phyloP scores from a whole-genome alignment of 441 rosid genomes.

The Flueggea neowawraea region DNA sequence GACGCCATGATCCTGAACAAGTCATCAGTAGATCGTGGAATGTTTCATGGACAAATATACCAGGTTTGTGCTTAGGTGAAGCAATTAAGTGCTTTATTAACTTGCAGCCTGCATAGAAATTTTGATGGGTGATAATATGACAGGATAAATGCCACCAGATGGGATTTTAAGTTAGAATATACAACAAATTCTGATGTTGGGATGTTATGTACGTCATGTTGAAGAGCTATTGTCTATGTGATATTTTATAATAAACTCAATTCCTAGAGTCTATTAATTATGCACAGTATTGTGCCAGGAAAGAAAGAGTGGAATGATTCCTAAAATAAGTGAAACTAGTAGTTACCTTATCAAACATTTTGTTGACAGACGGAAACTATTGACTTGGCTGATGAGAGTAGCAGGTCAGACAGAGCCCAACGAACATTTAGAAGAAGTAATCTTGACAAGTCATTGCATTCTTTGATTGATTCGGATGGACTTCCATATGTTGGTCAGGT shows the following conservation, averaged over 20 bases:
- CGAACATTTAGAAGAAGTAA: conserved; percentile 57
- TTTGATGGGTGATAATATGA: no score
- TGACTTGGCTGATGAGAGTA: conserved; percentile 60
- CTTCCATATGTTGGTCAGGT: conserved; percentile 98
- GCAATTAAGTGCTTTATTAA: neutral
- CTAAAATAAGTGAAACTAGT: neutral
- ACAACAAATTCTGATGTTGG: no score
- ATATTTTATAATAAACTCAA: no score
- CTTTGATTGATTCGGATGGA: conserved; percentile 83
- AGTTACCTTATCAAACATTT: neutral
- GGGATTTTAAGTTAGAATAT: no score
- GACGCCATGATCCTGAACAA: conserved; percentile 99
- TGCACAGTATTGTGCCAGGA: no score
- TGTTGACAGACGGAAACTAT: conserved; percentile 79
- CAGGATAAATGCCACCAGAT: no score
- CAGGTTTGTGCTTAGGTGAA: conserved; percentile 50
- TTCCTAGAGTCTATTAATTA: neutral
- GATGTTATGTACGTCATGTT: no score
- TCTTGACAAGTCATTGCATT: conserved; percentile 42
- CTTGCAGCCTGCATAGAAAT: neutral
- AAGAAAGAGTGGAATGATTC: neutral
- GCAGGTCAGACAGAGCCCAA: conserved; percentile 41
- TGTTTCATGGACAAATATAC: conserved; percentile 97
- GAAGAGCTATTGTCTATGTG: no score
- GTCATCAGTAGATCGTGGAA: conserved; percentile 92